These are phyloP conservation scores for Scheffersomyces segobiensis DNA, from an alignment of 1,139 yeast genomes.

Conservation along the genomic window DNA sequence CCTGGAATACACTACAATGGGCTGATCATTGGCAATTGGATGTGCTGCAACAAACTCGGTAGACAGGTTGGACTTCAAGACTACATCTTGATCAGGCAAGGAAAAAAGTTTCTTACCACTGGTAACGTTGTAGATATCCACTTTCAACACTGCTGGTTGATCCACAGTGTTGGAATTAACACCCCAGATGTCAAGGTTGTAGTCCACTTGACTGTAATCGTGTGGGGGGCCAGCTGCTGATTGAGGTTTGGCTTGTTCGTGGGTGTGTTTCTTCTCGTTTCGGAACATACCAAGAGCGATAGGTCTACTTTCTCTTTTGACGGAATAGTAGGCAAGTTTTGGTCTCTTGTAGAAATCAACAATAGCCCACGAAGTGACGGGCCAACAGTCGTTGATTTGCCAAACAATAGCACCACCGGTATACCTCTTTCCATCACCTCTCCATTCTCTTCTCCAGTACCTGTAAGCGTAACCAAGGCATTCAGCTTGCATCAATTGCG, in stretches of 20 bases:
- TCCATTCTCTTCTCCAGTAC: conserved; percentile 49
- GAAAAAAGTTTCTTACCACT: conserved; percentile 26
- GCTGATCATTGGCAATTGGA: conserved; percentile 15
- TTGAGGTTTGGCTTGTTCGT: conserved; percentile 10
- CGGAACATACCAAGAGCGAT: conserved; percentile 38
- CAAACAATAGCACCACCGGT: conserved; percentile 48
- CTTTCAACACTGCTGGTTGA: conserved; percentile 22
- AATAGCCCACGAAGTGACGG: conserved; percentile 48
- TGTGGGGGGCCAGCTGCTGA: conserved; percentile 9
- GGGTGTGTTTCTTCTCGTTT: conserved; percentile 18
- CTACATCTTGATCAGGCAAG: conserved; percentile 15
- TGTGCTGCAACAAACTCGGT: conserved; percentile 26
- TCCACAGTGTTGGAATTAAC: conserved; percentile 28
- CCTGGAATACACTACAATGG: conserved; percentile 22
- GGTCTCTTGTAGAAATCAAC: conserved; percentile 41
- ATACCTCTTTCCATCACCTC: conserved; percentile 18
- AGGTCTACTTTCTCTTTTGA: conserved; percentile 43
- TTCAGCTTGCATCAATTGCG: conserved; percentile 52
- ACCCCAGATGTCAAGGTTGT: conserved; percentile 43
- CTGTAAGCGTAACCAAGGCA: conserved; percentile 48
- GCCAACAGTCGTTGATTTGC: conserved; percentile 57
- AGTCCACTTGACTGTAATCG: conserved; percentile 21
- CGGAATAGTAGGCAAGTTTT: conserved; percentile 46
- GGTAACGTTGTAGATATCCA: conserved; percentile 30
- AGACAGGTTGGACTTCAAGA: conserved; percentile 31